Evolutionary conservation across 768 basidiomycete genomes (phyloP).

Genomic region (Agrocybe pediades): DNA sequence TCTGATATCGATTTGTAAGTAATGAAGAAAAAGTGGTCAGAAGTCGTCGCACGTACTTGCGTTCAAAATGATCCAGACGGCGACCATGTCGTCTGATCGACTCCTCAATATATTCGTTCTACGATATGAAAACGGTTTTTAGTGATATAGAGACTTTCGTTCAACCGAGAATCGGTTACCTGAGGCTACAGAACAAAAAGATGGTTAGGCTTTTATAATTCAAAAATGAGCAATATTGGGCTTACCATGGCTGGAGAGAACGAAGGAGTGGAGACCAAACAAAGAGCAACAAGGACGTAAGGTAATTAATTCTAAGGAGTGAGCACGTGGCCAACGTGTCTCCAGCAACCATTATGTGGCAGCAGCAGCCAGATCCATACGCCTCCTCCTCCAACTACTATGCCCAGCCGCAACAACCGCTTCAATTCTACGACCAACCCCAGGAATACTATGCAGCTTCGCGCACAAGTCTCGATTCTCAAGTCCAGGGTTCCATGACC

Average conservation of each 20-base stretch:
- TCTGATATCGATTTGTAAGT: conserved; percentile 37
- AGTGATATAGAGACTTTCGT: not conserved
- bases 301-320: not conserved
- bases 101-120: conserved; percentile 99
- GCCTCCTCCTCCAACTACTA: conserved; percentile 61
- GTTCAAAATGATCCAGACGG: conserved; percentile 93
- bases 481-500: conserved; percentile 54
- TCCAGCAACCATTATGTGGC: conserved; percentile 60
- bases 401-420: conserved; percentile 52
- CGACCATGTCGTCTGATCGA: conserved; percentile 97
- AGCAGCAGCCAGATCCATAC: conserved; percentile 49
- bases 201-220: conserved; percentile 5
- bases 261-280: conserved; percentile 29
- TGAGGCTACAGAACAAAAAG: conserved; percentile 53
- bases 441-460: conserved; percentile 61
- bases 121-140: conserved; percentile 1
- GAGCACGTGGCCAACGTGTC: conserved; percentile 33
- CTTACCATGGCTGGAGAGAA: conserved; percentile 44
- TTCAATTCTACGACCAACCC: conserved; percentile 78
- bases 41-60: conserved; percentile 61
- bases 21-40: not conserved
- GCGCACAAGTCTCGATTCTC: conserved; percentile 78
- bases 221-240: conserved; percentile 1
- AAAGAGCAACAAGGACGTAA: conserved; percentile 24
- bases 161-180: conserved; percentile 36